Conservation (phyloP, 2,329 filamentous ascomycete genomes). For the Basipetospora chlamydospora region DNA sequence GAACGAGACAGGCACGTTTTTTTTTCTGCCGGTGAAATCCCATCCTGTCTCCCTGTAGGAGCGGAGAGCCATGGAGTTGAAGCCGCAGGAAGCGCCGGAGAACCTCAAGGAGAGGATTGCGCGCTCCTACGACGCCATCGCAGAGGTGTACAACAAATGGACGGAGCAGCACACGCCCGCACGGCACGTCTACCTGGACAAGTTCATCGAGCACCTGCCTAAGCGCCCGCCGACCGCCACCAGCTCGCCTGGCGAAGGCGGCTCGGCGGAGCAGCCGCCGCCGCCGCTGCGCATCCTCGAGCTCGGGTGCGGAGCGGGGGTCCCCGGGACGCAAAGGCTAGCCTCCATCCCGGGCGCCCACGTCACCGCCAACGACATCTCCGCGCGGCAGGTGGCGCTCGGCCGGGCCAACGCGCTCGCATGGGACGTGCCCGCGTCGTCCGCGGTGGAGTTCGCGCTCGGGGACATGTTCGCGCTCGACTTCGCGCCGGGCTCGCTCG, state of each 20-base stretch:
- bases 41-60: not conserved
- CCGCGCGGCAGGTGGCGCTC: slow-evolving; percentile 21
- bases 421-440: slow-evolving; percentile 7
- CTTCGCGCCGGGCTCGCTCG: slow-evolving; percentile 21
- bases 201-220: slow-evolving; percentile 15
- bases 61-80: too few relatives aligned
- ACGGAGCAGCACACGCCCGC: slow-evolving; percentile 16
- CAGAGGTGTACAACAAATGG: slow-evolving; percentile 24
- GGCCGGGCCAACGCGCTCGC: slow-evolving; percentile 9
- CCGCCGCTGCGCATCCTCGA: slow-evolving; percentile 16
- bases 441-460: slow-evolving; percentile 13
- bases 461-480: slow-evolving; percentile 23
- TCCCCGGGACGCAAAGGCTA: slow-evolving; percentile 20
- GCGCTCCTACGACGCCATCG: slow-evolving; percentile 24
- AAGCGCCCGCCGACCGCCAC: too few relatives aligned
- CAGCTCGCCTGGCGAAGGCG: too few relatives aligned
- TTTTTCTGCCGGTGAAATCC: too few relatives aligned
- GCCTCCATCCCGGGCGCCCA: slow-evolving; percentile 7
- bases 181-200: slow-evolving; percentile 20
- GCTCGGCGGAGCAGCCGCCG: not conserved
- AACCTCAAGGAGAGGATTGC: slow-evolving; percentile 24
- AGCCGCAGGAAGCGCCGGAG: slow-evolving; percentile 6
- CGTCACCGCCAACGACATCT: slow-evolving; percentile 27
- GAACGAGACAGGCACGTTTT: too few relatives aligned
- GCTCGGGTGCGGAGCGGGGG: slow-evolving; percentile 26